Evolutionary conservation across 352 stramenopile genomes (phyloP), one percentile per base, ranked within the genome.

Genomic region (Phytopythium aichiense): DNA sequence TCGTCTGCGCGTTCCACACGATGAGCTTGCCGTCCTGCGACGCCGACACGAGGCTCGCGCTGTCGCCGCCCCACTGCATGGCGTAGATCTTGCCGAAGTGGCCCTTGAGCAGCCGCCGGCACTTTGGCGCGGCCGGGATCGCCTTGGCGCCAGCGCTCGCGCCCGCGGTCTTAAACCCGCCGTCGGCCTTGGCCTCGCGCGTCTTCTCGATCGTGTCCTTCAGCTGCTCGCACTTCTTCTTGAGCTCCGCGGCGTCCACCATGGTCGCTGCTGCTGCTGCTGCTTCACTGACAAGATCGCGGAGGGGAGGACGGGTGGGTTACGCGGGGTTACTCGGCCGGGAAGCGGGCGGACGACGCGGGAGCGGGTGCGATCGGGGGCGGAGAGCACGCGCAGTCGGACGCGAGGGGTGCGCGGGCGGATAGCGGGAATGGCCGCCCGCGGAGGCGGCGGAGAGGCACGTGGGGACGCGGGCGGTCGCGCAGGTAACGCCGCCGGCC

Each of bases 31-130:
- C 98, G 76, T 99, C 98, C 83, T 99, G 95, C 28, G 89, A 97
- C 2, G 95, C 94, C 46, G 84, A 96, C 22, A 98, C 91, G n/a
- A 98, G 83, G 61, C 84, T 89, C 22, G 82, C 72, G 65, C 74
- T 86, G 73, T 99, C 93, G 33, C 93, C 87, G 45, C 92, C 90
- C 98, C 98, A 99, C 72, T 99, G 96, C 91, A 99, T 96, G 58
- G 97, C 94, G 73, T 99, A 99, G 61, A 99, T 97, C 80, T 99
- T 99, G 68, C 98, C 98, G 76, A 99, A 99, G 70, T 99, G 98
- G 54, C 98, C 98, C 73, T 99, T 99, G 31, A 99, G 82, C 57
- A 98, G 81, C 13, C 97, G 84, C 52, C 96, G 82, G 60, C 91
- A 91, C 71, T 99, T 98, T 18, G 92, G 92, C 13, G 88, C 77